A percentile compares a stretch with the other conserved stretches of the same genome.
Evolutionary conservation across 495 filamentous ascomycete species (phyloP).

Genomic region (Podospora australis): DNA sequence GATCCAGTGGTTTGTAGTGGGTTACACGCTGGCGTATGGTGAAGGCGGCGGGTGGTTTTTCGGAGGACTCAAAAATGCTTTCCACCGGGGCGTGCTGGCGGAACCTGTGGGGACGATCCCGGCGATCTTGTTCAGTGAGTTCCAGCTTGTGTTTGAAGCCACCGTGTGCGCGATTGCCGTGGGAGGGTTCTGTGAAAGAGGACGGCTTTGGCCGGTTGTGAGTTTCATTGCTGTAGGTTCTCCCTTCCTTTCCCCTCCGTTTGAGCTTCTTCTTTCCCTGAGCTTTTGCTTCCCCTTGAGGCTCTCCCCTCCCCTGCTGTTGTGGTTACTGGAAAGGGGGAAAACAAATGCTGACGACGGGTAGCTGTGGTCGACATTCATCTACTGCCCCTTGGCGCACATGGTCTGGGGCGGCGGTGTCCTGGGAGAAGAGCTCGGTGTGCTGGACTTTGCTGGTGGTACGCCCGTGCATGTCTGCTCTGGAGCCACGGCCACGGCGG

Average conservation of each 20-base stretch:
- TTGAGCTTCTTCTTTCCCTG: too few relatives aligned
- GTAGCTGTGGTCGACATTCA: constrained; percentile 23
- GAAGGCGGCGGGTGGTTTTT: constrained; percentile 21
- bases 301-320: constrained; percentile 24
- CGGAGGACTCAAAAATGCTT: constrained; percentile 16
- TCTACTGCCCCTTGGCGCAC: constrained; percentile 24
- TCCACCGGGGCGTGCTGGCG: constrained; percentile 18
- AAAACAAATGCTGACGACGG: background rate
- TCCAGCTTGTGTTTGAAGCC: constrained; percentile 24
- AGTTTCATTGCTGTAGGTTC: constrained; percentile 19
- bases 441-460: constrained; percentile 25
- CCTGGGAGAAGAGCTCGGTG: constrained; percentile 20
- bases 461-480: constrained; percentile 83
- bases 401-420: constrained; percentile 25
- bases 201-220: constrained; percentile 15
- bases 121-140: constrained; percentile 24
- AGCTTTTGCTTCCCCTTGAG: constrained; percentile 24
- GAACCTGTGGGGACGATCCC: constrained; percentile 25
- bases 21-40: constrained; percentile 24
- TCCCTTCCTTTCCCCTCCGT: too few relatives aligned
- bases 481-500: constrained; percentile 68
- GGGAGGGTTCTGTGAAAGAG: constrained; percentile 25
- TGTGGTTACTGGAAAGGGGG: constrained; percentile 9
- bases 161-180: constrained; percentile 26
- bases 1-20: constrained; percentile 24